Percentiles rank a stretch among this genome's conserved stretches.
Conservation (phyloP, 805 yeast species). For the Kazachstania bromeliacearum region DNA sequence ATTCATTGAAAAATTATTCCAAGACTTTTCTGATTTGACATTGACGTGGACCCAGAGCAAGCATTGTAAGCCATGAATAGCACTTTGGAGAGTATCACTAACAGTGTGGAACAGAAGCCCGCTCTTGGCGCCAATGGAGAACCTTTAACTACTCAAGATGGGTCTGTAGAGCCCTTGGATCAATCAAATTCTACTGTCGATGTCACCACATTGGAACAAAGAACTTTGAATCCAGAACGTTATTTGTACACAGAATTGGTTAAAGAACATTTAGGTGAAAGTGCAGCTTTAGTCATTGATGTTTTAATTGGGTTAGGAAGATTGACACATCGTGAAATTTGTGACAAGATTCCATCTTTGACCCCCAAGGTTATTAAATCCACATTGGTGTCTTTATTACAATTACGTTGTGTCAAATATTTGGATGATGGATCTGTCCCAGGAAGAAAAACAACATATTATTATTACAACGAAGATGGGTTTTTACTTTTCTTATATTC, state of each 20-base stretch:
- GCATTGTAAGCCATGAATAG: background rate
- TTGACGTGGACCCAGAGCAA: too few relatives aligned
- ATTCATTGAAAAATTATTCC: too few relatives aligned
- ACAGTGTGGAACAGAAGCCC: conserved; percentile 4
- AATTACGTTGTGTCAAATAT: conserved; percentile 63
- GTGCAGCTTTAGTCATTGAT: conserved; percentile 56
- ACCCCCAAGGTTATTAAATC: conserved; percentile 47
- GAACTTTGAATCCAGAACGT: conserved; percentile 55
- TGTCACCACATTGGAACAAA: conserved; percentile 29
- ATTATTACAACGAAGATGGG: conserved; percentile 57
- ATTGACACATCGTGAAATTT: conserved; percentile 46
- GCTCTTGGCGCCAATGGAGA: background rate
- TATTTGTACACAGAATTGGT: conserved; percentile 47
- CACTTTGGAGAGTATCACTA: conserved; percentile 2
- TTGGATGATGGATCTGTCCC: conserved; percentile 39
- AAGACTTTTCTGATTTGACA: too few relatives aligned
- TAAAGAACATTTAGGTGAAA: conserved; percentile 56
- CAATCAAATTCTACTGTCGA: conserved; percentile 6
- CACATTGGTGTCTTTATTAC: conserved; percentile 66
- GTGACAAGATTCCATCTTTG: conserved; percentile 35
- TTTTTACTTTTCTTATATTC: conserved; percentile 56
- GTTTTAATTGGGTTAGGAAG: conserved; percentile 60
- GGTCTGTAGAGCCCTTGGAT: background rate
- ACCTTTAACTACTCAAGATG: background rate
- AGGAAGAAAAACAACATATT: conserved; percentile 34